Base-by-base conservation (phyloP, 257 asterid genomes). In the Primulina huaijiensis region DNA sequence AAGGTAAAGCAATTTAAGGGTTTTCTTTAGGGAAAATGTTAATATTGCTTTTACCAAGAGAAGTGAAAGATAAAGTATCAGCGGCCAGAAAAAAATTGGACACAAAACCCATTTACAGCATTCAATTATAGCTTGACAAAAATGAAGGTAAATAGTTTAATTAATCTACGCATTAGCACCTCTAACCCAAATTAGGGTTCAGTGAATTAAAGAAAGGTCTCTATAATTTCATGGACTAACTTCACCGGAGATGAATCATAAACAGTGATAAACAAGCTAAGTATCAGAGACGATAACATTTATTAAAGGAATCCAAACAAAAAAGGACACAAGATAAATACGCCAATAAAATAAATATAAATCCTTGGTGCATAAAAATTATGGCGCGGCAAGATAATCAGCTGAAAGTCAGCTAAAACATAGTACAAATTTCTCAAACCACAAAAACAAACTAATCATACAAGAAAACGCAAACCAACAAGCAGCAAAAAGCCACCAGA, bases 121-220 rank as follows among this genome's bases (percentile, higher is more conserved):
- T 10, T 38, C 71, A 67, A 75, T n/a, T 66, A 40, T 40, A 67
- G 3, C 7, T 37, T 0, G 5, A 14, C 14, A 33, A 64, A 66
- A 55, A 20, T 23, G 46, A 64, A 57, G 62, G 43, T 21, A 30
- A 8, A 38, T 8, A 63, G 9, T 53, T 14, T 7, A 62, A 72
- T 69, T 70, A 43, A 43, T 0, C 43, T 5, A 46, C 50, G 61
- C 65, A 12, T 37, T 69, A 43, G 75, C 64, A 55, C 33, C 69
- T 70, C 50, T 8, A 74, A 35, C 63, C 64, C 35, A 33, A 79
- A 46, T 82, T 86, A 90, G 95, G 97, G 95, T 88, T 90, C 82
- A 29, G 23, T 35, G 27, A 57, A 53, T 66, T 38, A 23, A 20
- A 43, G 27, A 35, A 68, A 37, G 35, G 58, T 14, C 62, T 33